These are phyloP conservation scores for Plasmopara halstedii DNA, from an alignment of 352 stramenopile genomes.

Conservation along the genomic window DNA sequence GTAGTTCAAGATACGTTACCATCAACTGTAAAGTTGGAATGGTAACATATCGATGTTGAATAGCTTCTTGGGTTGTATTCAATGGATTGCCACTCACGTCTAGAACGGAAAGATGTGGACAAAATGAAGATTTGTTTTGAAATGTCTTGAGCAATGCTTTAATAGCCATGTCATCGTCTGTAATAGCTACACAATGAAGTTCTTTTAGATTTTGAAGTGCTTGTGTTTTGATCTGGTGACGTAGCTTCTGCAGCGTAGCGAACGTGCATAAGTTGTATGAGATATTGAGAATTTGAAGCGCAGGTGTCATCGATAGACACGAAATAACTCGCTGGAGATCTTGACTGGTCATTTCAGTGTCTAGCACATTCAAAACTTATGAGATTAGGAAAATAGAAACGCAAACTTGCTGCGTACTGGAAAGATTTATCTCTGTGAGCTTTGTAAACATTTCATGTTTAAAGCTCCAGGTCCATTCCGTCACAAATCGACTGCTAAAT, in stretches of 20 bases:
- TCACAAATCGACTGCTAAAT: constrained; percentile 57
- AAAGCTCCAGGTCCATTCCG: constrained; percentile 48
- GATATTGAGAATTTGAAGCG: constrained; percentile 24
- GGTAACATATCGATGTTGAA: constrained; percentile 13
- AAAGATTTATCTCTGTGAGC: constrained; percentile 34
- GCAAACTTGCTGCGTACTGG: constrained; percentile 16
- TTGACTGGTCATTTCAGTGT: constrained; percentile 40
- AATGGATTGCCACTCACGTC: constrained; percentile 27
- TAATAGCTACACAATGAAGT: constrained; percentile 35
- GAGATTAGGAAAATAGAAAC: neutral
- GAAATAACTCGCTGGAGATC: constrained; percentile 49
- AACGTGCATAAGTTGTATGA: constrained; percentile 41
- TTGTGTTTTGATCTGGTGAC: constrained; percentile 13
- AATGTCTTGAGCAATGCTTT: constrained; percentile 18
- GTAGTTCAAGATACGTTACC: constrained; percentile 3
- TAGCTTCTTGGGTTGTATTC: constrained; percentile 7
- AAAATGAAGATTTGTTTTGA: constrained; percentile 7
- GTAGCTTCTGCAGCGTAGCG: constrained; percentile 23
- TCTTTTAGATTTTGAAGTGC: constrained; percentile 16
- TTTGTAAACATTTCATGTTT: constrained; percentile 29
- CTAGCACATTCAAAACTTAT: neutral
- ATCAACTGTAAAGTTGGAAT: neutral
- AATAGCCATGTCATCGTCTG: constrained; percentile 17
- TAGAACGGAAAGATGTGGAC: constrained; percentile 10
- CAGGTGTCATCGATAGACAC: constrained; percentile 26